Evolutionary conservation across 495 filamentous ascomycete species (phyloP), one percentile per base, ranked within the genome.

Genomic region (Thozetella sp.): DNA sequence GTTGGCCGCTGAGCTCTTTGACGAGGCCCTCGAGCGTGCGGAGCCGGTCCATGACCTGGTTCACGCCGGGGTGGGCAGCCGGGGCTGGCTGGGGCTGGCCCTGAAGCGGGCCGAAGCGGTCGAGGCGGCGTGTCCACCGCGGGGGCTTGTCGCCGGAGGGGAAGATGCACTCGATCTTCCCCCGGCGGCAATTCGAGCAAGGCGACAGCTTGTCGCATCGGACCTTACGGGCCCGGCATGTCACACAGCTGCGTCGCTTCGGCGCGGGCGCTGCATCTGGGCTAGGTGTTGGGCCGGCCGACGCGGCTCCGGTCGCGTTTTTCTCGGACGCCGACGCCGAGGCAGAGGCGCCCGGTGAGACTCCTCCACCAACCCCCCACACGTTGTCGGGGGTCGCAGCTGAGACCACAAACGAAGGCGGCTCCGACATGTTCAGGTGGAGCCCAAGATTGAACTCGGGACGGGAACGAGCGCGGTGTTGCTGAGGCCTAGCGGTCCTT

Each of bases 161-260:
- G 56, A 79, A 73, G 58, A 85, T 71, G 63, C 86, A 88, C 3
- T 77, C 72, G 56, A 87, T 83, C 51, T 78, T 78, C 2, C 79
- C 83, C 0, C 83, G 78, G 52, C 78, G 81, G 68, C 86, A 88
- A 57, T 83, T 84, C 0, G 81, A 80, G 62, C 86, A 88, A 25
- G 85, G 84, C 1, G 78, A 77, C 30, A 67, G 67, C 63, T 86
- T 88, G 64, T 88, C 81, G 63, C 86, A 88, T 51, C 83, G 81
- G 20, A 88, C 86, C 60, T 88, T 88, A 20, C 86, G 81, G 15
- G 69, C 72, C 22, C 82, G 69, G 63, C 83, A 86, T 45, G 78
- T 72, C 22, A 81, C 72, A 45, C 85, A 88, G 59, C 84, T 86
- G 30, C 83, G 81, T 48, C 62, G 65, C 60, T 84, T 83, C 22